These are phyloP conservation scores for Perkinsus chesapeaki DNA, from an alignment of 169 alveolate species.

Conservation along the genomic window DNA sequence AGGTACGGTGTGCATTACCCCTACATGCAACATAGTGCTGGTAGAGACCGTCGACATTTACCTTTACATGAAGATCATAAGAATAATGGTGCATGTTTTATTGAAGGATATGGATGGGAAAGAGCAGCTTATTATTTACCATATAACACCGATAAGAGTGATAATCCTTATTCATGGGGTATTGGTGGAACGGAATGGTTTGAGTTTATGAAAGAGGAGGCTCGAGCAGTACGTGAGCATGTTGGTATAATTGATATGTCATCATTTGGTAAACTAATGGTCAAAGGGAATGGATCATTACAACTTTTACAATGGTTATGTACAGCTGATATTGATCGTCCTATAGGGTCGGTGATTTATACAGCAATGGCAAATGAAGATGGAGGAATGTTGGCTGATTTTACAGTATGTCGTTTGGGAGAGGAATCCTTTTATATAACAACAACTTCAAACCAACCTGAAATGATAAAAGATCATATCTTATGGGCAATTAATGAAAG, in stretches of 20 bases:
- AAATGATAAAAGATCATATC: not conserved
- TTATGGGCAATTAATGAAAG: not conserved
- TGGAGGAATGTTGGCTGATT: slow-evolving; percentile 9
- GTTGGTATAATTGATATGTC: slow-evolving; percentile 7
- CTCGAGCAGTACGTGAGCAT: not conserved
- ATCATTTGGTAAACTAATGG: slow-evolving; percentile 6
- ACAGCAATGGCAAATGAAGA: not conserved
- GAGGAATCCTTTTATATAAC: not conserved
- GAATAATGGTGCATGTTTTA: not conserved
- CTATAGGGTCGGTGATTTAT: not conserved
- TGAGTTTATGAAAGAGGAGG: not conserved
- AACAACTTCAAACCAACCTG: not conserved
- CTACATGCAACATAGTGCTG: not conserved
- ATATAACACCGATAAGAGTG: not conserved
- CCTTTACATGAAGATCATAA: not conserved
- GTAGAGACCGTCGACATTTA: not conserved
- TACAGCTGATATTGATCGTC: not conserved
- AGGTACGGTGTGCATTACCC: not conserved
- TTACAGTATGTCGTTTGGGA: not conserved
- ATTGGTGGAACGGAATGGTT: not conserved
- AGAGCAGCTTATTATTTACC: not conserved
- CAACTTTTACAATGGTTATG: not conserved
- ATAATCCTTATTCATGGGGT: not conserved
- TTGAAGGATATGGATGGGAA: slow-evolving; percentile 16
- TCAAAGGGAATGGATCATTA: not conserved